phyloP scores from a whole-genome alignment of 352 stramenopile genomes.

The Phytopythium sindhum region DNA sequence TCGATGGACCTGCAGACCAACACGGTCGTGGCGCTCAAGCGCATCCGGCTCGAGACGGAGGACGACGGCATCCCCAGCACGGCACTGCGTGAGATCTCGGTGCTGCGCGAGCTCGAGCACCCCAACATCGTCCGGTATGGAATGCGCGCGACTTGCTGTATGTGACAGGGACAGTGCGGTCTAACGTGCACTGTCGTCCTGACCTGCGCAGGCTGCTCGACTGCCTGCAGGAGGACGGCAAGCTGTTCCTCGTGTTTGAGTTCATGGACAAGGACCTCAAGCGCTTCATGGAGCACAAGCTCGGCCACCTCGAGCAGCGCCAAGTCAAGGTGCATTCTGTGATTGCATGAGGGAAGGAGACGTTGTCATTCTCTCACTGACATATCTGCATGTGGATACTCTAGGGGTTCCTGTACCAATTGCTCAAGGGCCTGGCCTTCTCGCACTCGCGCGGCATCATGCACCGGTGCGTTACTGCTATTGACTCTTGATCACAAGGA shows the following conservation, averaged over 20 bases:
- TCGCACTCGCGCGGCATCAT: slow-evolving; percentile 87
- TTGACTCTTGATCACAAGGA: not conserved
- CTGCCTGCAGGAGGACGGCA: slow-evolving; percentile 93
- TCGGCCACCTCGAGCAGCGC: slow-evolving; percentile 50
- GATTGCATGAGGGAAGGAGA: not conserved
- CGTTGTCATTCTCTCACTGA: not conserved
- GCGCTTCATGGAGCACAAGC: slow-evolving; percentile 91
- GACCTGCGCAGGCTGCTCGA: slow-evolving; percentile 73
- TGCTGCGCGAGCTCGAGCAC: slow-evolving; percentile 97
- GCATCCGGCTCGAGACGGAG: slow-evolving; percentile 97
- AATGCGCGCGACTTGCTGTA: not conserved
- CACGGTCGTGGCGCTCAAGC: slow-evolving; percentile 93
- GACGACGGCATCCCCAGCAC: slow-evolving; percentile 99
- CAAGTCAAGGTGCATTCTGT: slow-evolving; percentile 51
- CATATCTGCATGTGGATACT: not conserved
- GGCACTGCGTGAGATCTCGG: slow-evolving; percentile 97
- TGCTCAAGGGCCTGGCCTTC: slow-evolving; percentile 85
- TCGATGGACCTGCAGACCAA: slow-evolving; percentile 90
- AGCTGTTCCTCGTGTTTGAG: slow-evolving; percentile 99
- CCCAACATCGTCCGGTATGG: slow-evolving; percentile 96
- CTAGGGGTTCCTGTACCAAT: slow-evolving; percentile 77
- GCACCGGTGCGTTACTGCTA: slow-evolving; percentile 58
- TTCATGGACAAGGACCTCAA: slow-evolving; percentile 99
- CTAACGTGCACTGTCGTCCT: not conserved
- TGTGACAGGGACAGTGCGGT: not conserved